Evolutionary conservation across 345 rosid species (phyloP).

Genomic region (Gossypium anomalum): DNA sequence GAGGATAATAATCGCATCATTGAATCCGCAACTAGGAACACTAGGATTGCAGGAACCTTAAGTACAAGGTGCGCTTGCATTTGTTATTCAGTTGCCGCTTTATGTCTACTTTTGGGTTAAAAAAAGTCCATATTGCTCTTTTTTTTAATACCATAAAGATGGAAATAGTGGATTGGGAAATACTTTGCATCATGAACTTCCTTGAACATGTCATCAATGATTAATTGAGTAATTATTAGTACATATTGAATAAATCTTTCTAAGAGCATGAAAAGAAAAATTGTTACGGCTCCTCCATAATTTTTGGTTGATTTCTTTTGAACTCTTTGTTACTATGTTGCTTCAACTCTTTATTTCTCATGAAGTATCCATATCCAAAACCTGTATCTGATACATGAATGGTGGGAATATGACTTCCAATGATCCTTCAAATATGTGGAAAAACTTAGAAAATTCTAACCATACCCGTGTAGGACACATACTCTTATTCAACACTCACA

Average conservation of each 20-base stretch:
- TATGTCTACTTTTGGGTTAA: background rate
- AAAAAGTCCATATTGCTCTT: background rate
- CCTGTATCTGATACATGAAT: too few relatives aligned
- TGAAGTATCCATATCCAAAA: too few relatives aligned
- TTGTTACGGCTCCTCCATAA: background rate
- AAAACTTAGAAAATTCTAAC: background rate
- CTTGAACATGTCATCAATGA: background rate
- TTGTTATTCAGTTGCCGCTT: background rate
- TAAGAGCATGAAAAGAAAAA: background rate
- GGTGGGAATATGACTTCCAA: background rate
- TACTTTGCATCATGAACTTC: background rate
- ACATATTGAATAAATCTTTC: background rate
- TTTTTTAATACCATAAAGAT: background rate
- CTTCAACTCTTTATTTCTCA: background rate
- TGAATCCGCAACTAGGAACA: constrained; percentile 27
- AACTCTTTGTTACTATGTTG: background rate
- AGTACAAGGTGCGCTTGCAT: constrained; percentile 40
- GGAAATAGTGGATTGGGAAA: background rate
- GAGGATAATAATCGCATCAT: constrained; percentile 39
- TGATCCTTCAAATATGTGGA: background rate
- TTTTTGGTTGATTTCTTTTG: background rate
- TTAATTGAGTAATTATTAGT: background rate
- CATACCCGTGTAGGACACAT: background rate
- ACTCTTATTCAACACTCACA: background rate
- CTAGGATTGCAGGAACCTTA: constrained; percentile 34